Base-by-base conservation (phyloP, 2,329 filamentous ascomycete genomes). In the Fusarium armeniacum region DNA sequence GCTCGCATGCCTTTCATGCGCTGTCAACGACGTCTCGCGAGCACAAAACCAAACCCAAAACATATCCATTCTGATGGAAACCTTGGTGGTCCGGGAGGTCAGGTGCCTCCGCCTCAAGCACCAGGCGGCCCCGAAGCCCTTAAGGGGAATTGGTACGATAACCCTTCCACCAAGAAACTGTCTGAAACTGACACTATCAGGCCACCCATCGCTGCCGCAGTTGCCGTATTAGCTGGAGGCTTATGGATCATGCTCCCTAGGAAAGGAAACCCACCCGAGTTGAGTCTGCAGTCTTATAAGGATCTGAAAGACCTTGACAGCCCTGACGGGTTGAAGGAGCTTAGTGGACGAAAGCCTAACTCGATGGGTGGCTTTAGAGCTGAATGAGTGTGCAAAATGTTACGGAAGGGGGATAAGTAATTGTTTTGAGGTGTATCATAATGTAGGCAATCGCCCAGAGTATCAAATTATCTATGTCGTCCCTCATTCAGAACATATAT, bases 1-100 rank as follows among this genome's bases (percentile, higher is more conserved):
- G 65, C 67, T 57, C 55, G 56, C 24, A 43, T 62, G 58, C 68
- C 72, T 62, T 67, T 75, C 59, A 64, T 74, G 66, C 71, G 67
- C 9, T 62, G 40, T 51, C 73, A 76, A 44, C 24, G 56, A 46
- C 67, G 63, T 12, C 30, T 54, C 4, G 62, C 55, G 3, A 40
- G 61, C 18, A 35, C 60, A 22, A 40, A 58, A 9, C 62, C 51
- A n/a, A 33, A 58, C 11, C 62, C 51, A 2, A 57, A 45, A 6
- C 50, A 40, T 26, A 51, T 49, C n/a, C 40, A 58, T 22, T 11
- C 56, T 18, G 64, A 70, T 18, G 58, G 51, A 13, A 56, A 65
- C 47, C 69, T 79, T 16, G 78, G 79, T 20, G 78, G 78, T 3
- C 78, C 78, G 2, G 76, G 73, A n/a, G 78, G 78, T 35, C 78